These are phyloP conservation scores for Colletotrichum coccodes DNA, from an alignment of 2,329 filamentous ascomycete species.

Conservation along the genomic window DNA sequence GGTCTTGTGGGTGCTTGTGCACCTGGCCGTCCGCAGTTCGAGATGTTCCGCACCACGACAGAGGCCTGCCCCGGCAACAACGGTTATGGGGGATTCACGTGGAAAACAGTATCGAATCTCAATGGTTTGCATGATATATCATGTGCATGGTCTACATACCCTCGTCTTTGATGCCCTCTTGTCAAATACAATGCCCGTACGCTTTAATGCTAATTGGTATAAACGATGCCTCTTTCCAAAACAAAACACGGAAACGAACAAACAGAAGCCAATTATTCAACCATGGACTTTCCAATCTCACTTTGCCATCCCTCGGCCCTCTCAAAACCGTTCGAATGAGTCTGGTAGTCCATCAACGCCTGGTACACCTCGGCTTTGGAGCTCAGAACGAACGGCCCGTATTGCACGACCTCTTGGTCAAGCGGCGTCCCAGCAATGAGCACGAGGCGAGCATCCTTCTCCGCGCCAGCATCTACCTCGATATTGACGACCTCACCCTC, in stretches of 20 bases:
- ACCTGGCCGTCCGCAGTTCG: not conserved
- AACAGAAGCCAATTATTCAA: slow-evolving; percentile 39
- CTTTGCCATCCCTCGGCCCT: slow-evolving; percentile 82
- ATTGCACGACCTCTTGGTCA: slow-evolving; percentile 84
- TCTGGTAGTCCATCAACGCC: slow-evolving; percentile 81
- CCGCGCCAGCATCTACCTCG: slow-evolving; percentile 73
- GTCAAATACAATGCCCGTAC: not conserved
- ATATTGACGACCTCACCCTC: slow-evolving; percentile 80
- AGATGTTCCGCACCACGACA: not conserved
- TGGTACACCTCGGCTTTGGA: slow-evolving; percentile 78
- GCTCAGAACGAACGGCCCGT: slow-evolving; percentile 85
- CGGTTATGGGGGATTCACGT: too few relatives aligned
- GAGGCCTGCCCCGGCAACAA: too few relatives aligned
- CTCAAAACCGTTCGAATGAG: slow-evolving; percentile 81
- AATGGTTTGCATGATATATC: not conserved
- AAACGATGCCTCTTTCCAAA: not conserved
- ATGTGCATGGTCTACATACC: not conserved
- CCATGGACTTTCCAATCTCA: slow-evolving; percentile 86
- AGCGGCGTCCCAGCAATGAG: slow-evolving; percentile 83
- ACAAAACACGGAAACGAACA: not conserved
- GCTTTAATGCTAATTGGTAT: not conserved
- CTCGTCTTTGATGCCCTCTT: not conserved
- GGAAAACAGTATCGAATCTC: not conserved
- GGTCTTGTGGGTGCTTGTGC: not conserved
- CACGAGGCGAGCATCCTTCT: slow-evolving; percentile 68